phyloP scores from a whole-genome alignment of 495 filamentous ascomycete genomes.

The Aspergillus olivimuriae region DNA sequence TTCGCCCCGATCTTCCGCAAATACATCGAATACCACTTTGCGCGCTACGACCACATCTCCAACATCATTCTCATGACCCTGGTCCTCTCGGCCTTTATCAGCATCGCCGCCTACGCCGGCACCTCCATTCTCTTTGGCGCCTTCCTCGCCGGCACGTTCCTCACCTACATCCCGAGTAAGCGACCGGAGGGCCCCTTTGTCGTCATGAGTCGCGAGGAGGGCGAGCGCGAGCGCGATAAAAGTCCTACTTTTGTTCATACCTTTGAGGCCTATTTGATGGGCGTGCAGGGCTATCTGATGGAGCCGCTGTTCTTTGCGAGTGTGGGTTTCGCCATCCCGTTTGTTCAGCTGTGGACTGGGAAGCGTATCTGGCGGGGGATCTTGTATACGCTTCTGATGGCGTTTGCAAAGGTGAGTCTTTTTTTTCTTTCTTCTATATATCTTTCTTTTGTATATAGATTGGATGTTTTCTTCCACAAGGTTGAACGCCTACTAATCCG shows the following conservation, averaged over 20 bases:
- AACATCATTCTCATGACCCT: slow-evolving; percentile 35
- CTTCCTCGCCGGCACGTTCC: slow-evolving; percentile 54
- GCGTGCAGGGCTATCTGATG: slow-evolving; percentile 46
- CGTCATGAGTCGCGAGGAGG: slow-evolving; percentile 27
- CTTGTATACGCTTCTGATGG: slow-evolving; percentile 62
- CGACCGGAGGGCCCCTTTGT: slow-evolving; percentile 27
- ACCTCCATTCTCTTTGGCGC: slow-evolving; percentile 62
- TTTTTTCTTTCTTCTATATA: background rate
- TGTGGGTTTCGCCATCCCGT: slow-evolving; percentile 71
- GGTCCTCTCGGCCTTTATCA: slow-evolving; percentile 42
- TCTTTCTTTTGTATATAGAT: background rate
- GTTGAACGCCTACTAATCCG: too few relatives aligned
- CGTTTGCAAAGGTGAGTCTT: slow-evolving; percentile 47
- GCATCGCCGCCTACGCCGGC: slow-evolving; percentile 50
- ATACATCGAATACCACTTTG: slow-evolving; percentile 27
- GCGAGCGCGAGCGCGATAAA: slow-evolving; percentile 35
- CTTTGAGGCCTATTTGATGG: slow-evolving; percentile 26
- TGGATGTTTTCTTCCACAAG: too few relatives aligned
- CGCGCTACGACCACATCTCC: slow-evolving; percentile 24
- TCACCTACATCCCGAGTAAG: slow-evolving; percentile 42
- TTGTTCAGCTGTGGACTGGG: slow-evolving; percentile 56
- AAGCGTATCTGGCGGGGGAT: slow-evolving; percentile 62
- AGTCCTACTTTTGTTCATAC: slow-evolving; percentile 31
- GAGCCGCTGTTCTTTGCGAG: slow-evolving; percentile 68
- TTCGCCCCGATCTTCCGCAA: slow-evolving; percentile 37